Base-by-base conservation (phyloP, 441 rosid genomes). In the Euphorbia schlechtendalii region DNA sequence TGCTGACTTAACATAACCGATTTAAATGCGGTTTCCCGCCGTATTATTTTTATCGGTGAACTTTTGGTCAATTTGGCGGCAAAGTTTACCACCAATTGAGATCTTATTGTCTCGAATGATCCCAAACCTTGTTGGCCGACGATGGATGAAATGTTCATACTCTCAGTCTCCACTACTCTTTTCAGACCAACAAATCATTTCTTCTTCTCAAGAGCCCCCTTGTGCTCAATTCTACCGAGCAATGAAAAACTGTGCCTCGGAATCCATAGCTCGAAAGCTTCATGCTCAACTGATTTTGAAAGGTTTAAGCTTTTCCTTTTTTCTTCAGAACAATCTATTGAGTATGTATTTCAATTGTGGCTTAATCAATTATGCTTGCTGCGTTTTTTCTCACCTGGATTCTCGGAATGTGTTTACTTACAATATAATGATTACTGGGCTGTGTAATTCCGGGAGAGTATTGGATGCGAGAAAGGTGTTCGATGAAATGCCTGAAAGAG, bases 321-420 rank as follows among this genome's bases (percentile, higher is more conserved):
- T 65, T 60, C 69, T 65, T 43, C 69, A 65, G 12, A 65, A 65
- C 69, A 52, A 41, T 32, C 61, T 65, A 30, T 18, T 65, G 41
- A 28, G 28, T 13, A 38, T 69, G 73, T 74, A 74, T 63, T 61
- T 59, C 51, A 53, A 12, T 14, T 65, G 64, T 54, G 53, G 59
- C 40, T 66, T 64, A 22, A 43, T 52, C 8, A 65, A 70, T 0
- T 65, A 73, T 13, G 70, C 65, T 49, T 32, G 11, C 41, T 56
- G 57, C 7, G 48, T 71, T 55, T 76, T 71, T 62, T 15, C 24
- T 41, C 38, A 46, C 5, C 30, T 72, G 21, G n/a, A 27, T 17
- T 43, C 24, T 62, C 61, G 34, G 28, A 61, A 65, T 65, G 71
- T 71, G 27, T 71, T 65, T 28, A 66, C 54, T 56, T 60, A 45